Base-by-base conservation (phyloP, 768 basidiomycete genomes). In the Russula lepida region DNA sequence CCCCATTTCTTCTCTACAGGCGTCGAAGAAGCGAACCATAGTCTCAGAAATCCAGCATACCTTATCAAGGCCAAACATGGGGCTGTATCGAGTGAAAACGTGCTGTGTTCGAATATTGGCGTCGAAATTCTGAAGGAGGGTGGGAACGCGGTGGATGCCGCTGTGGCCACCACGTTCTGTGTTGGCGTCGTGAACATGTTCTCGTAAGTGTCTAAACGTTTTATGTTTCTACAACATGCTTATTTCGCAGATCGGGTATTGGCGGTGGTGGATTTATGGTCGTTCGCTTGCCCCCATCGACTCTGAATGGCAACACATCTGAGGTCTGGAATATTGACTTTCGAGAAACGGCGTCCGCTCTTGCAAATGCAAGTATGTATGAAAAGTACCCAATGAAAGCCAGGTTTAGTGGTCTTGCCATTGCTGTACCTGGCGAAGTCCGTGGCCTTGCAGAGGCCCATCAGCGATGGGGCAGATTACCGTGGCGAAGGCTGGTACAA, bases 371-470 rank as follows among this genome's bases (percentile, higher is more conserved):
- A 43, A 84, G 84, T 5, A 98, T 98, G 94, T 98, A 83, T 73
- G 68, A 73, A 35, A 73, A 78, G 13, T 71, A 84, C 46, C 77
- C 88, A 3, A 64, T 71, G 4, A 74, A 77, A 2, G 77, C 92
- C 19, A 76, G 68, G 59, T 83, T 78, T 59, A 95, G 97, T 4
- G 95, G 97, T 4, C 74, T 98, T 56, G 72, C 92, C 6, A 83
- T 95, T n/a, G 95, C 83, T 25, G 86, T 97, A 0, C 97, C 97
- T 1, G 89, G 95, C 9, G 95, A 98, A 74, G 71, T 98, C 49
- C 81, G 87, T 25, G 97, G 95, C 11, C 79, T 98, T 33, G 84
- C 87, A 70, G 88, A 86, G 70, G 92, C 90, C 0, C 88, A 95
- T 72, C 75, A 78, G 44, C 80, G 85, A 27, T 97, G 94, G 85